A percentile compares a stretch with the other conserved stretches of the same genome.
Conservation (phyloP, 805 yeast species). For the Kluyveromyces nonfermentans region DNA sequence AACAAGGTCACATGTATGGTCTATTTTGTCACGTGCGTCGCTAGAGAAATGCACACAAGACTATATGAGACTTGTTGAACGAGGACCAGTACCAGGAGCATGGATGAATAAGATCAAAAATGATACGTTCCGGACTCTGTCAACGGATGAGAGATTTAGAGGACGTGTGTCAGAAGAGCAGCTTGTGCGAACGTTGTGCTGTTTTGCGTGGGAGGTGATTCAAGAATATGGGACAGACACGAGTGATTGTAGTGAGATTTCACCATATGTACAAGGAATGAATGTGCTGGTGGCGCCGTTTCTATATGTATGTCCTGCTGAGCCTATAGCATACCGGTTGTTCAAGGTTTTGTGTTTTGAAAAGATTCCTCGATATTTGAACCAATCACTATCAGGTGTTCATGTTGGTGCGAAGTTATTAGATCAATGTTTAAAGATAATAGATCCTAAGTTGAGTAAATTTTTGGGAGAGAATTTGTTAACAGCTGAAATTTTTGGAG, state of each 20-base stretch:
- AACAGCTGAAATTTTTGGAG: conserved; percentile 80
- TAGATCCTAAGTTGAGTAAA: conserved; percentile 66
- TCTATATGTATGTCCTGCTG: conserved; percentile 63
- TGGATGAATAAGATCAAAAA: conserved; percentile 56
- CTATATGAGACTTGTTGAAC: conserved; percentile 44
- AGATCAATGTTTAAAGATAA: conserved; percentile 59
- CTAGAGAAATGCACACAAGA: conserved; percentile 42
- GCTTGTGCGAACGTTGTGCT: conserved; percentile 58
- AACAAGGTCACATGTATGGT: conserved; percentile 65
- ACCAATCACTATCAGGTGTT: conserved; percentile 72
- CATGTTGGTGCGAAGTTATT: conserved; percentile 64
- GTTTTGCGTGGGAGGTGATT: conserved; percentile 47
- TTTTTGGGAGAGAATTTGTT: conserved; percentile 35
- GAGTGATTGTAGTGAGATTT: conserved; percentile 7
- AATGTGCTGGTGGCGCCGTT: conserved; percentile 81
- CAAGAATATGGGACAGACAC: conserved; percentile 9
- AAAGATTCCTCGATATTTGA: conserved; percentile 69
- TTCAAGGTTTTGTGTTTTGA: conserved; percentile 51
- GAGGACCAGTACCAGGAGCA: conserved; percentile 51
- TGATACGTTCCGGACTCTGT: conserved; percentile 79
- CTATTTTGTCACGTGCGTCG: conserved; percentile 57
- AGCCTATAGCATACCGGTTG: conserved; percentile 75
- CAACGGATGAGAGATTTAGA: conserved; percentile 60
- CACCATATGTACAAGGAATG: conserved; percentile 81
- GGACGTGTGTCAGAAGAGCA: conserved; percentile 59